These are phyloP conservation scores for Solanum phureja DNA, from an alignment of 257 asterid genomes.

Conservation along the genomic window DNA sequence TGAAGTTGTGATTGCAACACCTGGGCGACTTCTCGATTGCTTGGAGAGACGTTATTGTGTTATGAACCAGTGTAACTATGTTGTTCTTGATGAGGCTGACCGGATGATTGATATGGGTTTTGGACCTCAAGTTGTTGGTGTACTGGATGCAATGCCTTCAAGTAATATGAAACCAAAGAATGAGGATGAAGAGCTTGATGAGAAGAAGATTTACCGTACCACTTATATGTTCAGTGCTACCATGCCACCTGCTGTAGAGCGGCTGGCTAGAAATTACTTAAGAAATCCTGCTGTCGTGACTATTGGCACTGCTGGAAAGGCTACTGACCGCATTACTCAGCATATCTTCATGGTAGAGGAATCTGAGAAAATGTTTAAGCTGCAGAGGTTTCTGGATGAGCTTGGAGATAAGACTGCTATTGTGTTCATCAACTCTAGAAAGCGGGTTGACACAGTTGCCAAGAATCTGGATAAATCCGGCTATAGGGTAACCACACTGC, in stretches of 20 bases:
- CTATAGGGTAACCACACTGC: constrained; percentile 43
- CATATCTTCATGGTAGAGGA: constrained; percentile 42
- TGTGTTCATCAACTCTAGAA: constrained; percentile 41
- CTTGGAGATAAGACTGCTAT: constrained; percentile 52
- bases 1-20: constrained; percentile 54
- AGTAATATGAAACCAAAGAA: constrained; percentile 54
- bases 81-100: constrained; percentile 27
- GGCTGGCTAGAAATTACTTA: constrained; percentile 42
- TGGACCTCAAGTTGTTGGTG: constrained; percentile 51
- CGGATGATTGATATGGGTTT: constrained; percentile 70
- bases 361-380: constrained; percentile 35
- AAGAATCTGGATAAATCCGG: constrained; percentile 29
- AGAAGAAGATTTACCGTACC: constrained; percentile 40
- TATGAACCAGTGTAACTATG: constrained; percentile 45
- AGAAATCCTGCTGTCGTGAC: constrained; percentile 50
- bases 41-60: constrained; percentile 42
- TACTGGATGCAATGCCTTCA: constrained; percentile 54
- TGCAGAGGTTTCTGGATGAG: constrained; percentile 35
- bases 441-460: constrained; percentile 36
- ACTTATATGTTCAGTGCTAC: constrained; percentile 60
- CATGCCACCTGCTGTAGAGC: constrained; percentile 55
- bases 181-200: constrained; percentile 51
- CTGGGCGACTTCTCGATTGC: constrained; percentile 48
- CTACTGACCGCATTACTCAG: constrained; percentile 36
- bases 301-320: constrained; percentile 54